These are phyloP conservation scores for Ashbya aceris DNA, from an alignment of 1,139 yeast species.

Conservation along the genomic window DNA sequence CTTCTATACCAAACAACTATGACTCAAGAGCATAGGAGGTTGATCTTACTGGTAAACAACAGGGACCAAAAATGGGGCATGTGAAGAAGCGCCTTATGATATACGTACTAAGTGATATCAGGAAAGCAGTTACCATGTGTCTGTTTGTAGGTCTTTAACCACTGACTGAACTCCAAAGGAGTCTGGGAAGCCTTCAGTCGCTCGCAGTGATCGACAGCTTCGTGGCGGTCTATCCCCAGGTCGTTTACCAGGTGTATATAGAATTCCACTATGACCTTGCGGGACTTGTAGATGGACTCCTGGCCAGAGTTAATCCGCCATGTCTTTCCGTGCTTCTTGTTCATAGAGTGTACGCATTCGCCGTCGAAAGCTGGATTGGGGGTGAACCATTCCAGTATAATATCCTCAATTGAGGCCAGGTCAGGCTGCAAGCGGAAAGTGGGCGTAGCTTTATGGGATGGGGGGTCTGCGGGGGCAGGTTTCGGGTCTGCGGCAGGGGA, in stretches of 20 bases:
- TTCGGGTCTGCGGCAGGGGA: too few species aligned
- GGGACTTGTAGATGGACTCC: conserved; percentile 17
- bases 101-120: not conserved
- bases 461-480: not conserved
- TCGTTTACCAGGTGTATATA: conserved; percentile 25
- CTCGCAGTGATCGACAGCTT: conserved; percentile 24
- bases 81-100: too few species aligned
- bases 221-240: conserved; percentile 15
- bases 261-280: conserved; percentile 26
- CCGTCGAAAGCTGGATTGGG: conserved; percentile 23
- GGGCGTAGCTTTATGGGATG: not conserved
- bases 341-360: conserved; percentile 28
- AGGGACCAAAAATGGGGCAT: too few species aligned
- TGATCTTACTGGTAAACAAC: too few species aligned
- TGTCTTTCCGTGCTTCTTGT: conserved; percentile 19
- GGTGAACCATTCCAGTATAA: conserved; percentile 28
- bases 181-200: conserved; percentile 6
- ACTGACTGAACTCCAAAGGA: conserved; percentile 8
- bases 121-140: conserved; percentile 10
- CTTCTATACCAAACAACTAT: too few species aligned
- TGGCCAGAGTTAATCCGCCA: conserved; percentile 18
- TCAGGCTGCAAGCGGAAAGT: not conserved
- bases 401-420: conserved; percentile 15
- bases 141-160: conserved; percentile 20
- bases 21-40: too few species aligned